Base-by-base conservation (phyloP, 768 basidiomycete species). In the Cantharellus cinnabarinus region DNA sequence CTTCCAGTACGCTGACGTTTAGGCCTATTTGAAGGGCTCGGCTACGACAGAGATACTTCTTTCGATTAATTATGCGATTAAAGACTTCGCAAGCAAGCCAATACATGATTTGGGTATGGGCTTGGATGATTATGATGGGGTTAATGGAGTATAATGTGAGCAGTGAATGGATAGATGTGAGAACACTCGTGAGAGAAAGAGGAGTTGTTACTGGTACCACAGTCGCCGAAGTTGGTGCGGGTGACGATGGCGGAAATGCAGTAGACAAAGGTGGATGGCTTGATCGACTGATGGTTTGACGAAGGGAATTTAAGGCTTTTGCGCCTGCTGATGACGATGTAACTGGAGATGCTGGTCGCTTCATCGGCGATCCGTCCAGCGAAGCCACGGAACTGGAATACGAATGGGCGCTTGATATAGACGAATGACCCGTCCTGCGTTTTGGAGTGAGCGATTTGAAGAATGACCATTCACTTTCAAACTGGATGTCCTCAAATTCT, bases 91-190 rank as follows among this genome's bases (percentile, higher is more conserved):
- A 89, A 34, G 90, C 83, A 58, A 90, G 84, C 95, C 95, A 99
- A 68, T 93, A 97, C 74, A 95, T 83, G n/a, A 95, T 81, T 70
- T 99, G 95, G 1, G 90, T 93, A 82, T 91, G 94, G 56, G 93
- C 76, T 68, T 99, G 95, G 3, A 84, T 81, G 56, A 81, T 82
- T 15, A 97, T 73, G 4, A 78, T 82, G 10, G 95, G 89, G 67
- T 97, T 97, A 63, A 97, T 79, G 60, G 91, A 86, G 53, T 93
- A 89, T 42, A 90, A 72, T 29, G 81, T 78, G 14, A 99, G 74
- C 40, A 98, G 71, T 5, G 85, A 81, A 60, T 98, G 83, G 3
- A 97, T 74, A 34, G 87, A 83, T 2, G 88, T 85, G 50, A 99
- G 75, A 68, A 94, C 83, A 1, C 82, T 75, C 14, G 82, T 85